Conservation (phyloP, 192 early-diverging fungal genomes). For the Podila horticola region DNA sequence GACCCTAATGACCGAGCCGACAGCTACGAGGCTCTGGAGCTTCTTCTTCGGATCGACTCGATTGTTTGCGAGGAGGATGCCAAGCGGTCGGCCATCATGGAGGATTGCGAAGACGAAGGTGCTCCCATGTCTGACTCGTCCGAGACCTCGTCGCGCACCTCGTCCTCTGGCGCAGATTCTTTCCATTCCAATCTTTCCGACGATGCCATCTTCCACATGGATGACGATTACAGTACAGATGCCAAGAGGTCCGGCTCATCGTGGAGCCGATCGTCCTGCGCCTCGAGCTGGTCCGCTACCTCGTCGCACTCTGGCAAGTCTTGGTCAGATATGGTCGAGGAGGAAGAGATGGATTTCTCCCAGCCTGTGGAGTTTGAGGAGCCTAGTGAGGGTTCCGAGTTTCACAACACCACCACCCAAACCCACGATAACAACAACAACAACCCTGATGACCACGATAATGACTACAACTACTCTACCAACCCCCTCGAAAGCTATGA, state of each 20-base stretch:
- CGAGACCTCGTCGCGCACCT: conserved; percentile 30
- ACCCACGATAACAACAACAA: conserved; percentile 10
- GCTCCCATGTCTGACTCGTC: conserved; percentile 21
- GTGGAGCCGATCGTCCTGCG: conserved; percentile 10
- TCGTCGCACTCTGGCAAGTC: conserved; percentile 43
- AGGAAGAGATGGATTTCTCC: conserved; percentile 52
- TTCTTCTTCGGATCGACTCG: conserved; percentile 31
- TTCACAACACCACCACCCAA: background rate
- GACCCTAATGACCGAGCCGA: conserved; percentile 67
- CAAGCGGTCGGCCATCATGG: conserved; percentile 11
- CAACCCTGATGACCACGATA: conserved; percentile 14
- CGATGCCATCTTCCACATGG: conserved; percentile 46
- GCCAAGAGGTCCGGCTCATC: background rate
- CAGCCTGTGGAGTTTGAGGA: conserved; percentile 51
- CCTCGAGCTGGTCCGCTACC: conserved; percentile 35
- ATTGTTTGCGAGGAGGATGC: conserved; percentile 16
- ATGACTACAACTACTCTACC: conserved; percentile 1
- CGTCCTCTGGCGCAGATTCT: conserved; percentile 10
- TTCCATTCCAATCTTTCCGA: background rate
- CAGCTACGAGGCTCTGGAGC: conserved; percentile 43
- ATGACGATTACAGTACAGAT: conserved; percentile 35
- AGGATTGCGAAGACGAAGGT: conserved; percentile 28
- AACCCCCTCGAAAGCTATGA: conserved; percentile 7
- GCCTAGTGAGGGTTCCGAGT: background rate
- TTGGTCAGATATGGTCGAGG: conserved; percentile 51